Conservation (phyloP, 805 yeast genomes). For the Zygosaccharomyces siamensis region DNA sequence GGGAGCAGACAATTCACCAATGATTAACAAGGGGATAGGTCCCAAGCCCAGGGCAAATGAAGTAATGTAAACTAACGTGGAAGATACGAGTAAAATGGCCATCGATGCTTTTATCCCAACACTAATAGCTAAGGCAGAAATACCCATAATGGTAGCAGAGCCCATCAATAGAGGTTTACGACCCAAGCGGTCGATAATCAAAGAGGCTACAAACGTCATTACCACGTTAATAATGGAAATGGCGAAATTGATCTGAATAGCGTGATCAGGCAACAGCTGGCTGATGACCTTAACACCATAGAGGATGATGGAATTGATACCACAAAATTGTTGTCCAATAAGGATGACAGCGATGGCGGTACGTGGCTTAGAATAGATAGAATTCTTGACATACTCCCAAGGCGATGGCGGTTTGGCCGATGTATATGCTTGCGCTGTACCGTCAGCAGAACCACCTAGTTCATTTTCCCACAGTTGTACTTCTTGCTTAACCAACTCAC, state of each 20-base stretch:
- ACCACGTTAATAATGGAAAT: conserved; percentile 71
- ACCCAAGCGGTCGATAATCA: conserved; percentile 70
- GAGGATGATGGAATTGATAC: conserved; percentile 87
- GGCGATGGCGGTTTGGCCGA: conserved; percentile 23
- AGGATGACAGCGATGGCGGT: conserved; percentile 66
- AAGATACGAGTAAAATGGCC: conserved; percentile 50
- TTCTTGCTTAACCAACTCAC: conserved; percentile 28
- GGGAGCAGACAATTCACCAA: conserved; percentile 82
- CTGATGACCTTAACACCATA: conserved; percentile 85
- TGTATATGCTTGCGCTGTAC: not conserved
- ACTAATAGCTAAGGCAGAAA: conserved; percentile 59
- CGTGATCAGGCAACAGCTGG: conserved; percentile 63
- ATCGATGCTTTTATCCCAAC: conserved; percentile 51
- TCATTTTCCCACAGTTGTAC: conserved; percentile 18
- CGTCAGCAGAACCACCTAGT: conserved; percentile 4
- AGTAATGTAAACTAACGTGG: conserved; percentile 70
- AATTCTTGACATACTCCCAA: conserved; percentile 45
- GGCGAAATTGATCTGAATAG: conserved; percentile 67
- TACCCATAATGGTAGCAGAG: conserved; percentile 66
- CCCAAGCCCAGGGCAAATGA: conserved; percentile 91
- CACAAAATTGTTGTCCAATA: conserved; percentile 85
- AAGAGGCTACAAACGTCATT: conserved; percentile 70
- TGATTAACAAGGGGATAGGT: conserved; percentile 87
- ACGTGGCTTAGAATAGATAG: conserved; percentile 53
- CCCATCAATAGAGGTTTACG: conserved; percentile 64